Conservation (phyloP, 73 alveolate genomes). For the Symbiodinium pilosum region DNA sequence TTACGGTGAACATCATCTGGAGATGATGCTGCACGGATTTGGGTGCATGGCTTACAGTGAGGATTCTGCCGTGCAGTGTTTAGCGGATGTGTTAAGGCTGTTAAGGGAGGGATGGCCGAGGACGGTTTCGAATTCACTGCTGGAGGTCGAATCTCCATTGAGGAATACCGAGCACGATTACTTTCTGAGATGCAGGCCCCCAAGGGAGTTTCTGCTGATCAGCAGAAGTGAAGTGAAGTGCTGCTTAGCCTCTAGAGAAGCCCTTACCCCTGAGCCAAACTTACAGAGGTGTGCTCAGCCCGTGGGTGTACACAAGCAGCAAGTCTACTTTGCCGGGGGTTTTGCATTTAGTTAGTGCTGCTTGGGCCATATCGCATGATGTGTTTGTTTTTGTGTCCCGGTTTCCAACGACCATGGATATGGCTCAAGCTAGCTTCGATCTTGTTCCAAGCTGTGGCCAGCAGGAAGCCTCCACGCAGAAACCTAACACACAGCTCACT, state of each 20-base stretch:
- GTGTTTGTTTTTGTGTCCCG: too few relatives aligned
- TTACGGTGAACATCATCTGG: background rate
- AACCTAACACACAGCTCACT: too few relatives aligned
- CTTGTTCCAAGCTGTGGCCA: too few relatives aligned
- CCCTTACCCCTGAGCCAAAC: too few relatives aligned
- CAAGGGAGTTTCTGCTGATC: background rate
- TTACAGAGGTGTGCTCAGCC: too few relatives aligned
- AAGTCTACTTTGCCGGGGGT: too few relatives aligned
- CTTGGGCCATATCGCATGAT: background rate
- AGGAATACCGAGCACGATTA: background rate
- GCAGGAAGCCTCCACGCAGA: too few relatives aligned
- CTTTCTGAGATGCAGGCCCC: background rate
- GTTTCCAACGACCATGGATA: too few relatives aligned
- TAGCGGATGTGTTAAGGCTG: background rate
- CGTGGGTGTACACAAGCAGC: too few relatives aligned
- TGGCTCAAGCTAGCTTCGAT: too few relatives aligned
- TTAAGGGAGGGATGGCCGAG: background rate
- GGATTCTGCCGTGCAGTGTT: background rate
- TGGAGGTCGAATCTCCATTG: constrained; percentile 8
- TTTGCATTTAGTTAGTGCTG: background rate
- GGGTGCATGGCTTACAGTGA: background rate
- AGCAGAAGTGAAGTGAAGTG: background rate
- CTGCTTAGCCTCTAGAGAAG: too few relatives aligned
- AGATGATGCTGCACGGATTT: background rate
- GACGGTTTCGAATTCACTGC: too few relatives aligned